Base-by-base conservation (phyloP, 2,329 filamentous ascomycete genomes). In the Ascochyta rabiei region DNA sequence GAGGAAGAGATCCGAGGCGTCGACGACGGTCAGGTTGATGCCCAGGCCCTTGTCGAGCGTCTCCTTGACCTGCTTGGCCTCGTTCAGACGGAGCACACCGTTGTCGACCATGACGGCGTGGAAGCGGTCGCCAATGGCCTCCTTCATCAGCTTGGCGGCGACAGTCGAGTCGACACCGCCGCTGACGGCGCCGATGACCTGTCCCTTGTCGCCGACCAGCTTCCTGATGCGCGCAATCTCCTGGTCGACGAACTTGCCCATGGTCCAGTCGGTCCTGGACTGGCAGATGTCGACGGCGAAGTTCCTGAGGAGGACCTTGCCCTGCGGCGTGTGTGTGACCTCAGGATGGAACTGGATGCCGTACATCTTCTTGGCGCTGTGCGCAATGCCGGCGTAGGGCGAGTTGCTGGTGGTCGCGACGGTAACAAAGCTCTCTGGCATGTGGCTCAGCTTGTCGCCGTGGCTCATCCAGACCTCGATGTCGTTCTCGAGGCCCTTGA, bases 281-380 rank as follows among this genome's bases (percentile, higher is more conserved):
- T 85, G 83, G 76, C 93, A 98, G 60, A 98, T 96, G 18, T 84
- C 81, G 54, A 96, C 82, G 12, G 86, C 87, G 70, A 97, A 98
- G 81, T 98, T 98, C 71, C 83, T 78, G 39, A 97, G 81, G 5
- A 96, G 71, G 24, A 89, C 80, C 9, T 73, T 88, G 30, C 93
- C 92, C 51, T 83, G 80, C 8, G 84, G 82, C 0, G 89, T 92
- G 70, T 91, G 86, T 13, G 84, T 87, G 49, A 96, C 84, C 74
- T 97, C 93, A 1, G 93, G 92, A 75, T 96, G 93, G 75, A 96
- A 93, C 72, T 97, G 93, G 41, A 96, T 84, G 49, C 89, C 90
- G 69, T 87, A 96, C 64, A 90, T 87, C 23, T 87, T 86, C 79
- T 88, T 86, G 8, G 77, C 76, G 72, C 85, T 71, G 71, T 92